A percentile compares a stretch with the other conserved stretches of the same genome.
Evolutionary conservation across 352 stramenopile species (phyloP).

Genomic region (Phytophthora constricta): DNA sequence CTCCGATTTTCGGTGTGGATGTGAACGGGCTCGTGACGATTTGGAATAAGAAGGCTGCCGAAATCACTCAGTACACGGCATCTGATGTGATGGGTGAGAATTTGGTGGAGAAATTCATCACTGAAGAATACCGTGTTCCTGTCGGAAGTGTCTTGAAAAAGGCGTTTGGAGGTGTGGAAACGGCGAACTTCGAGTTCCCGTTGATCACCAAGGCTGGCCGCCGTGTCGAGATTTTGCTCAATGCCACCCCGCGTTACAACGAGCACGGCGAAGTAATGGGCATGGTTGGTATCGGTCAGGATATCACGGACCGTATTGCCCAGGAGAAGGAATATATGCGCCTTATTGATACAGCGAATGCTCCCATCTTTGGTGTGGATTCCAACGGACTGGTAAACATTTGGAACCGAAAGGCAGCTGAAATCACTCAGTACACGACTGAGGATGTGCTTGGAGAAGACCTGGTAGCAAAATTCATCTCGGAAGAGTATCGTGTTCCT

Average conservation of each 20-base stretch:
- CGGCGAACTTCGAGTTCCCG: constrained; percentile 77
- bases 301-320: constrained; percentile 65
- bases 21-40: constrained; percentile 63
- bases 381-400: constrained; percentile 60
- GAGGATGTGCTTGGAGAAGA: constrained; percentile 78
- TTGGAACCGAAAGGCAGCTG: constrained; percentile 73
- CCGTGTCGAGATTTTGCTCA: constrained; percentile 79
- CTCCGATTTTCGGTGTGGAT: constrained; percentile 80
- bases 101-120: constrained; percentile 67
- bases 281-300: constrained; percentile 79
- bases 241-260: constrained; percentile 78
- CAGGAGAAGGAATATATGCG: constrained; percentile 67
- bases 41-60: constrained; percentile 67
- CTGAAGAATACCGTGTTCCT: constrained; percentile 54
- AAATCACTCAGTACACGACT: constrained; percentile 72
- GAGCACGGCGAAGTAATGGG: constrained; percentile 74
- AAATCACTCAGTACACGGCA: constrained; percentile 60
- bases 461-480: constrained; percentile 87
- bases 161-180: constrained; percentile 52
- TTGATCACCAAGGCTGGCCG: constrained; percentile 75
- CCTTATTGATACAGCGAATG: constrained; percentile 61
- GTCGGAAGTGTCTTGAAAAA: constrained; percentile 54
- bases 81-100: constrained; percentile 67
- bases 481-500: constrained; percentile 62
- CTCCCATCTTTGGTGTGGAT: constrained; percentile 64